These are phyloP conservation scores for Didymosphaeria variabile DNA, from an alignment of 2,329 filamentous ascomycete genomes.

Conservation along the genomic window DNA sequence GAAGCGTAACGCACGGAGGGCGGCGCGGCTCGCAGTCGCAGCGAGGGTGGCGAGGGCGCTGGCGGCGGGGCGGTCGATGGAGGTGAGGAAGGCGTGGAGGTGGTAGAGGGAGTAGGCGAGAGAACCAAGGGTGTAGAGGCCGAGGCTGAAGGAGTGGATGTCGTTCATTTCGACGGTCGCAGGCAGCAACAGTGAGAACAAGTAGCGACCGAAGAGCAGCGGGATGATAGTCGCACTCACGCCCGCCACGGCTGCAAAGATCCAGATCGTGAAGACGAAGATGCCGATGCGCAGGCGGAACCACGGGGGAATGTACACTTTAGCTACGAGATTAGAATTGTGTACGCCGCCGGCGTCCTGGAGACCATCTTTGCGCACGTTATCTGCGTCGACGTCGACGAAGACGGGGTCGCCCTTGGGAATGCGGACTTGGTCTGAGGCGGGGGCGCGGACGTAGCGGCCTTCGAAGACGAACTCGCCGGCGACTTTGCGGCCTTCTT, in stretches of 20 bases:
- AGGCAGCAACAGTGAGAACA: conserved; percentile 79
- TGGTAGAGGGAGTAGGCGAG: conserved; percentile 64
- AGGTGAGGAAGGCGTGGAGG: conserved; percentile 58
- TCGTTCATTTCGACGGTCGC: conserved; percentile 77
- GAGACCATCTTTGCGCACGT: conserved; percentile 70
- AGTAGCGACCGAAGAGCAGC: conserved; percentile 80
- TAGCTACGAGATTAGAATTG: conserved; percentile 58
- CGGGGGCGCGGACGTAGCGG: conserved; percentile 88
- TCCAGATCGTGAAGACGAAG: conserved; percentile 91
- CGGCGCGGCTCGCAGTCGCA: conserved; percentile 37
- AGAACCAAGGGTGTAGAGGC: conserved; percentile 81
- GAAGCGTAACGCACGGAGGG: conserved; percentile 60
- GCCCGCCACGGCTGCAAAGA: conserved; percentile 89
- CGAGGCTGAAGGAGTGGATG: conserved; percentile 93
- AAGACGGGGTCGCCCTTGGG: conserved; percentile 86
- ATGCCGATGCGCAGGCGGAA: conserved; percentile 82
- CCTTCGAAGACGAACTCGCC: conserved; percentile 72
- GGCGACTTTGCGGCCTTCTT: conserved; percentile 74
- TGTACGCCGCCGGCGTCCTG: conserved; percentile 49
- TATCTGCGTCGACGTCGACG: conserved; percentile 74
- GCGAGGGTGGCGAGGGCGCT: conserved; percentile 43
- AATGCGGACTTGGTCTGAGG: conserved; percentile 93
- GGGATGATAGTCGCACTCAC: conserved; percentile 87
- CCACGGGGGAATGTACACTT: conserved; percentile 79
- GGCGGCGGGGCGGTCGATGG: conserved; percentile 36